Evolutionary conservation across 306 rosid species (phyloP).

Genomic region (Macrotyloma uniflorum): DNA sequence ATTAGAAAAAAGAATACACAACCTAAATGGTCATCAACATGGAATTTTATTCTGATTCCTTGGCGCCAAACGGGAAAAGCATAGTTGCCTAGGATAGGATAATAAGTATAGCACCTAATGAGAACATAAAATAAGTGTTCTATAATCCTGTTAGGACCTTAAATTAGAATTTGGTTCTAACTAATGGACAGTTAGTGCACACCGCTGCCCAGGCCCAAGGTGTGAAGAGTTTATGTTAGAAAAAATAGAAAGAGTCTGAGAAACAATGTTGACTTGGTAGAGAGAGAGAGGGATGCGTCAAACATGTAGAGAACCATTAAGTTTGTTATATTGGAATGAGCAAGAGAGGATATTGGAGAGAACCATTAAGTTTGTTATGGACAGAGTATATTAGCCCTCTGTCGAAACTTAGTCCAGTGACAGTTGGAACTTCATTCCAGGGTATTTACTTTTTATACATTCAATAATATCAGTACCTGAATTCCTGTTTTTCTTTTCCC

Average conservation of each 20-base stretch:
- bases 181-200: neutral
- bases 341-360: neutral
- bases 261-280: neutral
- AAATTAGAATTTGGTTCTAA: neutral
- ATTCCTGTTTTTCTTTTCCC: neutral
- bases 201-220: neutral
- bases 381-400: neutral
- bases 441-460: neutral
- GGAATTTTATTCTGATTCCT: conserved; percentile 12
- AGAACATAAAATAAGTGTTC: neutral
- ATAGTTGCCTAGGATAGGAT: neutral
- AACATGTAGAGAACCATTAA: neutral
- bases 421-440: neutral
- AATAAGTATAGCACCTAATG: neutral
- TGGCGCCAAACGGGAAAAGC: neutral
- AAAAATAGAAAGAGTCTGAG: neutral
- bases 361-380: neutral
- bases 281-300: neutral
- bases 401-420: neutral
- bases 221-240: neutral
- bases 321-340: neutral
- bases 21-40: conserved; percentile 3
- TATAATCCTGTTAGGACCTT: neutral
- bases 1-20: neutral
- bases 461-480: neutral